Percentiles rank a stretch among this genome's conserved stretches.
Conservation (phyloP, 2,329 filamentous ascomycete species). For the Exophiala mesophila region DNA sequence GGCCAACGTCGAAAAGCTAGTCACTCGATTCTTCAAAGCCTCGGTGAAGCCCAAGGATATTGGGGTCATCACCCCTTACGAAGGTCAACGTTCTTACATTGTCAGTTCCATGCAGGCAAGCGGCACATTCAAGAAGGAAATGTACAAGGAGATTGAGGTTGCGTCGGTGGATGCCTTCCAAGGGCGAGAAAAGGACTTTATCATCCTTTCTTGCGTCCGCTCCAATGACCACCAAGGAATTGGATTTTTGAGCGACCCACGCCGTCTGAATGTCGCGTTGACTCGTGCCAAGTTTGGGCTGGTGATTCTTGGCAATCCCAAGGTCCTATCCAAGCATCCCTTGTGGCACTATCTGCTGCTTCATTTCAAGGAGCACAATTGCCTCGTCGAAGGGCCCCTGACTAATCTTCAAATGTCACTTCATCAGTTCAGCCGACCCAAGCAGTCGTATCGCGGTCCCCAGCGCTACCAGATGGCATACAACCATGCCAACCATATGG, state of each 20-base stretch:
- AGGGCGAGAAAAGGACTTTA: constrained; percentile 97
- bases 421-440: constrained; percentile 89
- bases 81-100: constrained; percentile 96
- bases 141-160: constrained; percentile 97
- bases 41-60: constrained; percentile 91
- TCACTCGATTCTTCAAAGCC: constrained; percentile 97
- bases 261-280: constrained; percentile 92
- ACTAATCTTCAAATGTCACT: constrained; percentile 94
- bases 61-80: constrained; percentile 97
- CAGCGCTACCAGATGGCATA: constrained; percentile 82
- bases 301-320: constrained; percentile 95
- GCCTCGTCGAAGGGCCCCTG: constrained; percentile 89
- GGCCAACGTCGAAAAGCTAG: constrained; percentile 96
- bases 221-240: constrained; percentile 99
- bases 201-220: constrained; percentile 93
- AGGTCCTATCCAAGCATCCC: constrained; percentile 95
- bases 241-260: constrained; percentile 95
- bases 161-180: constrained; percentile 98
- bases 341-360: constrained; percentile 92
- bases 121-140: constrained; percentile 95
- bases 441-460: constrained; percentile 83
- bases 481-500: constrained; percentile 59
- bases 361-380: constrained; percentile 96
- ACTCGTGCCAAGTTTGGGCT: constrained; percentile 96
- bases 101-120: constrained; percentile 99